Evolutionary conservation across 2,329 filamentous ascomycete species (phyloP).

Genomic region (Trichoderma endophyticum): DNA sequence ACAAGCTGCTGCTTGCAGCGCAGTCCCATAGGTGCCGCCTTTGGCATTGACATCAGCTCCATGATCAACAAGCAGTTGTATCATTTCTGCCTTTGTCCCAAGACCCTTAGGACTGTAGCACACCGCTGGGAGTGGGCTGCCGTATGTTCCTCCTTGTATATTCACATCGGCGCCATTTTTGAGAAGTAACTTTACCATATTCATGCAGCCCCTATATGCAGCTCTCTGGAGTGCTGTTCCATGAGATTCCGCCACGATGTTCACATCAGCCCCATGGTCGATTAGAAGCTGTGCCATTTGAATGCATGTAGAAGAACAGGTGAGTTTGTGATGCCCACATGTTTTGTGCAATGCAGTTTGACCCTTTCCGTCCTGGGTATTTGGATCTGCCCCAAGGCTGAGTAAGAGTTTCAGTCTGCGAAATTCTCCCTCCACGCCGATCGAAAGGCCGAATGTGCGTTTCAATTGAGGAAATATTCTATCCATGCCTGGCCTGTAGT

Average conservation of each 20-base stretch:
- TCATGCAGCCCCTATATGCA: not conserved
- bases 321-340: not conserved
- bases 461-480: not conserved
- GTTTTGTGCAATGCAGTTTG: not conserved
- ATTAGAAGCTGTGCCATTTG: not conserved
- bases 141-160: not conserved
- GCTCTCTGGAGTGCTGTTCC: not conserved
- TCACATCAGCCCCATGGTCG: not conserved
- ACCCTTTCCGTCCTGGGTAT: not conserved
- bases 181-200: not conserved
- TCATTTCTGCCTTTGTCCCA: not conserved
- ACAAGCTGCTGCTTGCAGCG: not conserved
- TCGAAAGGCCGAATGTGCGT: not conserved
- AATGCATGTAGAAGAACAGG: not conserved
- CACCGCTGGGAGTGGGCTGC: not conserved
- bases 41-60: not conserved
- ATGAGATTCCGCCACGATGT: not conserved
- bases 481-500: not conserved
- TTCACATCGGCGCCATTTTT: not conserved
- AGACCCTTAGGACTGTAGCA: not conserved
- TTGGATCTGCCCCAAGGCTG: not conserved
- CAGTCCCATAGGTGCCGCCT: not conserved
- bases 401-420: not conserved
- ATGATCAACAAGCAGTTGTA: not conserved
- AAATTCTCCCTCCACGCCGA: not conserved